A percentile compares a stretch with the other conserved stretches of the same genome.
phyloP scores from a whole-genome alignment of 2,329 filamentous ascomycete genomes.

The Cladosporium sp. region DNA sequence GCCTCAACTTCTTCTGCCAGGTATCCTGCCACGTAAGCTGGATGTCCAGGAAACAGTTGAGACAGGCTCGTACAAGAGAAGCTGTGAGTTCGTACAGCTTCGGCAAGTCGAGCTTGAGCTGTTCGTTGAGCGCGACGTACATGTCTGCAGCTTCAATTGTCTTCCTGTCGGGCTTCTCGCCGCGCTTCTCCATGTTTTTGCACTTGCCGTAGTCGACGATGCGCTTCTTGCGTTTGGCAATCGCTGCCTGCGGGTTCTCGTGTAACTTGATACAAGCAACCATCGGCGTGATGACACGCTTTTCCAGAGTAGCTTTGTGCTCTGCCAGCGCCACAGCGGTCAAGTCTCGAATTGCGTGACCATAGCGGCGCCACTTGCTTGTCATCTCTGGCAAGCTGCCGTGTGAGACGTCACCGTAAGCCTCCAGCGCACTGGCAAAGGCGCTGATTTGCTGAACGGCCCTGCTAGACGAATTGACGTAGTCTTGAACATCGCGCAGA shows the following conservation, averaged over 20 bases:
- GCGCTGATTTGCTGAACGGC: constrained; percentile 80
- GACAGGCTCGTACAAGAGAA: constrained; percentile 78
- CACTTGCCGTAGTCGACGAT: constrained; percentile 84
- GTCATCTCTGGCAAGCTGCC: constrained; percentile 81
- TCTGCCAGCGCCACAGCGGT: constrained; percentile 80
- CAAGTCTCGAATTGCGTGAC: constrained; percentile 82
- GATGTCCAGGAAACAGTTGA: constrained; percentile 80
- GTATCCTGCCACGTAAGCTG: constrained; percentile 81
- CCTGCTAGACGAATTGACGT: constrained; percentile 77
- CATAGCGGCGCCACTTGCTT: constrained; percentile 92
- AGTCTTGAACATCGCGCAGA: constrained; percentile 89
- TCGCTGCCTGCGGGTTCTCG: constrained; percentile 80
- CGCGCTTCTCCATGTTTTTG: constrained; percentile 73
- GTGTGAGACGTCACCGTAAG: constrained; percentile 70
- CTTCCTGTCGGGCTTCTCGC: constrained; percentile 86
- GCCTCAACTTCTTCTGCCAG: constrained; percentile 80
- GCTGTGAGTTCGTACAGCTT: constrained; percentile 80
- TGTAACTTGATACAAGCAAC: constrained; percentile 77
- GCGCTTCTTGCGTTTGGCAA: constrained; percentile 94
- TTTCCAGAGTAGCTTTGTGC: constrained; percentile 72
- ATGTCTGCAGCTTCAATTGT: constrained; percentile 81
- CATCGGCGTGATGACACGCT: constrained; percentile 83
- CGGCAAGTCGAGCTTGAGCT: constrained; percentile 88
- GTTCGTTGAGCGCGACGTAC: constrained; percentile 88
- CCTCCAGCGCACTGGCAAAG: constrained; percentile 78